A percentile compares a stretch with the other conserved stretches of the same genome.
Conservation (phyloP, 2,329 filamentous ascomycete genomes). For the Didymella glomerata region DNA sequence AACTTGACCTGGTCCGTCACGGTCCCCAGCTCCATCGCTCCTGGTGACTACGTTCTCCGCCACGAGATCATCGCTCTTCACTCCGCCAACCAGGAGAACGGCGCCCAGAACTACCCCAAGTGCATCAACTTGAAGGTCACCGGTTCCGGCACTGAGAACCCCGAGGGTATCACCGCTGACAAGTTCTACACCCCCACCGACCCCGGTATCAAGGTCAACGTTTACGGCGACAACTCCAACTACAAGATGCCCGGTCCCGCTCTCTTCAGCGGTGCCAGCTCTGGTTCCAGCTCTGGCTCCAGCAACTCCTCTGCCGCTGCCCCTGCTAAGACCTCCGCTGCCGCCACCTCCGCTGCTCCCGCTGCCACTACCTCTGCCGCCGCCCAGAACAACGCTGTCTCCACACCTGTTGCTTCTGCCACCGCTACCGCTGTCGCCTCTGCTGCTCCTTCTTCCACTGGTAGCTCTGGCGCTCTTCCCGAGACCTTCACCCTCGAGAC, state of each 20-base stretch:
- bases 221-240: constrained; percentile 58
- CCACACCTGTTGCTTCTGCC: constrained; percentile 19
- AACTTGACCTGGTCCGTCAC: constrained; percentile 59
- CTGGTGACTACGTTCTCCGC: constrained; percentile 67
- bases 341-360: constrained; percentile 8
- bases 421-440: constrained; percentile 20
- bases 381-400: constrained; percentile 11
- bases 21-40: constrained; percentile 61
- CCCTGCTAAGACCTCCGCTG: constrained; percentile 19
- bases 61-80: constrained; percentile 70
- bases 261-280: constrained; percentile 39
- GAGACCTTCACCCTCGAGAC: constrained; percentile 35
- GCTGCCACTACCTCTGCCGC: constrained; percentile 18
- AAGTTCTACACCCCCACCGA: constrained; percentile 66
- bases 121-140: constrained; percentile 64
- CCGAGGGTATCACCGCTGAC: constrained; percentile 58
- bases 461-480: constrained; percentile 18
- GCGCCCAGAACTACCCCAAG: constrained; percentile 57
- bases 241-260: constrained; percentile 64
- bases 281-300: constrained; percentile 17
- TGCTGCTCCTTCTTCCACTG: constrained; percentile 20
- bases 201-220: constrained; percentile 66
- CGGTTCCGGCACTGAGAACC: constrained; percentile 59
- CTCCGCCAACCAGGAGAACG: constrained; percentile 55
- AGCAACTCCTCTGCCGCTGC: constrained; percentile 19